Conservation (phyloP, 2,329 filamentous ascomycete genomes). For the Gaeumannomyces tritici region DNA sequence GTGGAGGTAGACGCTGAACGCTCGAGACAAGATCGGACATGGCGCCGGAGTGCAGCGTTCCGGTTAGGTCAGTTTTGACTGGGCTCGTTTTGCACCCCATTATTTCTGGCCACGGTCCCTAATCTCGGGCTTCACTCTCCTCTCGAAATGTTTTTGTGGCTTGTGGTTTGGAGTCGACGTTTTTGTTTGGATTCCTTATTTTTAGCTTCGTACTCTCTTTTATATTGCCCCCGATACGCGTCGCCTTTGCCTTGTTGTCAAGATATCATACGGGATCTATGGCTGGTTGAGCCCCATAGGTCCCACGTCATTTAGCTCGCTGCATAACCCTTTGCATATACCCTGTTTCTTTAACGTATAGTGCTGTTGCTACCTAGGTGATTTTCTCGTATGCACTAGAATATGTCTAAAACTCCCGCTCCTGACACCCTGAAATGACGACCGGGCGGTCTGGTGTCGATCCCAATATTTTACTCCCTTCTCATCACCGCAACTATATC, state of each 20-base stretch:
- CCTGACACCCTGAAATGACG: no score
- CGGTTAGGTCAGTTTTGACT: not conserved
- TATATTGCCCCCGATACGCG: not conserved
- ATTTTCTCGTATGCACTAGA: no score
- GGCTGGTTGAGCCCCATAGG: not conserved
- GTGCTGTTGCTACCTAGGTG: no score
- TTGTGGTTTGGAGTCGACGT: not conserved
- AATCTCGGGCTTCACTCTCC: not conserved
- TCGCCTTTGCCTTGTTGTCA: not conserved
- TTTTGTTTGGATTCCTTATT: not conserved
- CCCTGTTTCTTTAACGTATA: no score
- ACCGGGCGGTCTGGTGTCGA: no score
- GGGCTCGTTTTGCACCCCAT: not conserved
- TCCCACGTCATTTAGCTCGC: not conserved
- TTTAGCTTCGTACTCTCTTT: not conserved
- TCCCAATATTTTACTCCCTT: no score
- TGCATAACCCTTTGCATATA: not conserved
- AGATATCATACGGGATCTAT: not conserved
- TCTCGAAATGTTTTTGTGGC: not conserved
- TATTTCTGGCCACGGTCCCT: not conserved
- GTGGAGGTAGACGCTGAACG: conserved; percentile 3
- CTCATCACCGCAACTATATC: no score
- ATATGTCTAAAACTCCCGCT: no score
- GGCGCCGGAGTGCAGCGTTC: not conserved
- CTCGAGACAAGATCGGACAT: not conserved